phyloP scores from a whole-genome alignment of 192 early-diverging fungal species.

The Umbelopsis sp. region DNA sequence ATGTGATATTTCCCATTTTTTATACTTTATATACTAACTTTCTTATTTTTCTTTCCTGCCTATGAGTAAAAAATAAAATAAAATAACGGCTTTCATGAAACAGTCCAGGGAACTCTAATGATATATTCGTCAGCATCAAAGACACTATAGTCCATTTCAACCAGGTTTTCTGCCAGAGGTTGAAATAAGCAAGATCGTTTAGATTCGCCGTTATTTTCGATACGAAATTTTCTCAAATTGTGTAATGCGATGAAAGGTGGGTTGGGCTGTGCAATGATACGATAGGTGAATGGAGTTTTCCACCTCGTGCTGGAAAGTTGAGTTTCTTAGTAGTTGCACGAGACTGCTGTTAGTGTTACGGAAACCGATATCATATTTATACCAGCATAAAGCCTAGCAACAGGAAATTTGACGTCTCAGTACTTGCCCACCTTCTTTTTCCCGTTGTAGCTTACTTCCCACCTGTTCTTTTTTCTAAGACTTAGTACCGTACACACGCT shows the following conservation, averaged over 20 bases:
- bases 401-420: neutral
- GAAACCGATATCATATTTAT: neutral
- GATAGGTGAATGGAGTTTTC: neutral
- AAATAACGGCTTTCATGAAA: no score
- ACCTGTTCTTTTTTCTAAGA: neutral
- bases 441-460: neutral
- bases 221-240: no score
- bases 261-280: neutral
- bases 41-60: no score
- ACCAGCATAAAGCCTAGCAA: neutral
- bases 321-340: conserved; percentile 5
- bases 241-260: neutral
- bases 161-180: no score
- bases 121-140: no score
- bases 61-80: no score
- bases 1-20: neutral
- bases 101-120: no score
- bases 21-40: neutral
- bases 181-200: no score
- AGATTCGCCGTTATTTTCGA: no score
- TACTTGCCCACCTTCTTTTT: neutral
- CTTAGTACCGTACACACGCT: neutral
- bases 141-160: no score
- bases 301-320: conserved; percentile 2
- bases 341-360: conserved; percentile 3